Conservation (phyloP, 306 rosid genomes). For the Senna siamea region DNA sequence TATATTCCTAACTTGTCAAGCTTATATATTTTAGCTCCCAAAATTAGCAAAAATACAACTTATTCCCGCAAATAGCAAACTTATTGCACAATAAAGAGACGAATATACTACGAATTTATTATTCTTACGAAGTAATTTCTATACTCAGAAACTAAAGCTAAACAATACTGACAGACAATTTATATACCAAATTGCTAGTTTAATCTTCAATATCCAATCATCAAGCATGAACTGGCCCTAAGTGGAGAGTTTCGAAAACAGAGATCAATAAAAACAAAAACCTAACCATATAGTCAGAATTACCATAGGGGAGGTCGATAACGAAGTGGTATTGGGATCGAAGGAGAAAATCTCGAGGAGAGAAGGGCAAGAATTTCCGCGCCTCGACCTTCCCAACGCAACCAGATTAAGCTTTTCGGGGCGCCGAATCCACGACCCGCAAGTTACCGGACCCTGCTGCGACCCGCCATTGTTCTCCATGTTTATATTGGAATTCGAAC, state of each 20-base stretch:
- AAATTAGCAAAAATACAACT: not conserved
- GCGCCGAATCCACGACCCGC: conserved; percentile 95
- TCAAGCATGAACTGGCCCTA: not conserved
- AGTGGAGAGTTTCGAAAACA: not conserved
- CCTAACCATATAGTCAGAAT: conserved; percentile 9
- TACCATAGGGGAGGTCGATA: conserved; percentile 81
- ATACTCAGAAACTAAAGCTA: no score
- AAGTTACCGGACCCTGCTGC: conserved; percentile 66
- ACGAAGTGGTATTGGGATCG: conserved; percentile 66
- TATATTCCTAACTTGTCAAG: not conserved
- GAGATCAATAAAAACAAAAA: not conserved
- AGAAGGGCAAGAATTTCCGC: conserved; percentile 60
- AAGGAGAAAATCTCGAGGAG: conserved; percentile 75
- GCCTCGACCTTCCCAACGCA: conserved; percentile 68
- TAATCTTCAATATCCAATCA: not conserved
- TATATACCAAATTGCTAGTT: not conserved
- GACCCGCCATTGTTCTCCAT: conserved; percentile 70
- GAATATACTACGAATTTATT: not conserved
- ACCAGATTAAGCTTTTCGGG: conserved; percentile 70
- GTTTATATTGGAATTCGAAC: conserved; percentile 12
- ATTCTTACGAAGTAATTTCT: not conserved
- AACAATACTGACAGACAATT: not conserved
- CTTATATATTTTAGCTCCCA: not conserved
- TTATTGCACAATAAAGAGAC: no score
- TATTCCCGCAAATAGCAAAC: no score